These are phyloP conservation scores for Cladosporium halotolerans DNA, from an alignment of 2,329 filamentous ascomycete genomes.

Conservation along the genomic window DNA sequence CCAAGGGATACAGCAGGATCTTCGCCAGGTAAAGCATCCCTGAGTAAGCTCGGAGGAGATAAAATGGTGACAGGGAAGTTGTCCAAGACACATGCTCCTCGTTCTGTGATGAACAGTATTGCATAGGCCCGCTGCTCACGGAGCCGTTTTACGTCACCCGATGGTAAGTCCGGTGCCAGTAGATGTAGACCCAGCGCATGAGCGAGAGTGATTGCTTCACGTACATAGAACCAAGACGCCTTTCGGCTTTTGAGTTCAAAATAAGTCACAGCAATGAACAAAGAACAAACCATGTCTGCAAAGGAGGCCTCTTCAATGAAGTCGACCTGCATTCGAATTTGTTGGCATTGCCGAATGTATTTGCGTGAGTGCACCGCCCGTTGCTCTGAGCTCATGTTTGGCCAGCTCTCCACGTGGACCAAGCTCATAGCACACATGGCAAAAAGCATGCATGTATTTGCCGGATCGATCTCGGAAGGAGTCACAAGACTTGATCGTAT, in stretches of 20 bases:
- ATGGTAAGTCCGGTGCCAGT: background rate
- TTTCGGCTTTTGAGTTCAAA: slow-evolving; percentile 18
- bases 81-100: slow-evolving; percentile 15
- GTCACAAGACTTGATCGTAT: slow-evolving; percentile 5
- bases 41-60: slow-evolving; percentile 1
- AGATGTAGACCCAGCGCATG: slow-evolving; percentile 6
- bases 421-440: slow-evolving; percentile 15
- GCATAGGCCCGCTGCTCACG: slow-evolving; percentile 13
- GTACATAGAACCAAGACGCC: slow-evolving; percentile 16
- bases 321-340: slow-evolving; percentile 6
- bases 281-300: slow-evolving; percentile 13
- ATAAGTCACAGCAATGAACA: slow-evolving; percentile 16
- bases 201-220: slow-evolving; percentile 16
- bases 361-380: slow-evolving; percentile 4
- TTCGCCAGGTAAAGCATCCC: slow-evolving; percentile 11
- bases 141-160: slow-evolving; percentile 1
- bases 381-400: slow-evolving; percentile 11
- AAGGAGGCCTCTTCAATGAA: slow-evolving; percentile 10
- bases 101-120: slow-evolving; percentile 16
- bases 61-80: slow-evolving; percentile 16
- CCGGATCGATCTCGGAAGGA: background rate
- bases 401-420: slow-evolving; percentile 14
- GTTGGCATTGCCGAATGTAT: slow-evolving; percentile 13
- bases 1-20: slow-evolving; percentile 12
- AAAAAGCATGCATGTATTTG: slow-evolving; percentile 13